Evolutionary conservation across 2,329 filamentous ascomycete species (phyloP).

Genomic region (Ophiocordyceps camponoti-leonardi): DNA sequence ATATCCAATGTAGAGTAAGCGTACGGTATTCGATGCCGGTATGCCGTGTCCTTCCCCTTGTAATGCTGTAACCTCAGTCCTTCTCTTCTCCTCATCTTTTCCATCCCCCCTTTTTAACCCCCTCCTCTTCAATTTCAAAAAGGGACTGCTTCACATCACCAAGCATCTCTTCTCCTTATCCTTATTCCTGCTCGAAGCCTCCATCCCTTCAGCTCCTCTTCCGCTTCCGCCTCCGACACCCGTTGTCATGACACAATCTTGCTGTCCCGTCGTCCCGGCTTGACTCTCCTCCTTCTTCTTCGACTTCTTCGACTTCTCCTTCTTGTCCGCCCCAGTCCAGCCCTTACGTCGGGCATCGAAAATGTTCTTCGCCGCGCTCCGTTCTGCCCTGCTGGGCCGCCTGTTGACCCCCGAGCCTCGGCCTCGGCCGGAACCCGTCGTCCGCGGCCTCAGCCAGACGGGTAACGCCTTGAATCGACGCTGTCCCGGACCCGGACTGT

Average conservation of each 20-base stretch:
- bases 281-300: slow-evolving; percentile 2
- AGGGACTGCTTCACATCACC: slow-evolving; percentile 26
- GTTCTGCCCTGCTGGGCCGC: slow-evolving; percentile 36
- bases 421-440: slow-evolving; percentile 16
- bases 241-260: too few relatives aligned
- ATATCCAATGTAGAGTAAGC: too few relatives aligned
- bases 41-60: too few relatives aligned
- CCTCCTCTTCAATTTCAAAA: background rate
- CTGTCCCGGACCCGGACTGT: slow-evolving; percentile 5
- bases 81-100: too few relatives aligned
- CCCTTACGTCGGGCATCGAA: slow-evolving; percentile 40
- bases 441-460: slow-evolving; percentile 18
- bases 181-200: slow-evolving; percentile 20
- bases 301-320: slow-evolving; percentile 11
- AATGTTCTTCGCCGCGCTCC: slow-evolving; percentile 45
- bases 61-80: too few relatives aligned
- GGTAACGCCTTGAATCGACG: slow-evolving; percentile 8
- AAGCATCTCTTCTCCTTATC: slow-evolving; percentile 28
- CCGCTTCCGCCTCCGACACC: slow-evolving; percentile 11
- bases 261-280: slow-evolving; percentile 2
- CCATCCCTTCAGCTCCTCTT: slow-evolving; percentile 35
- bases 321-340: slow-evolving; percentile 29
- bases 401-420: slow-evolving; percentile 21
- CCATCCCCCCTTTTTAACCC: too few relatives aligned
- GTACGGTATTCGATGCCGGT: too few relatives aligned